phyloP scores from a whole-genome alignment of 805 yeast genomes.

The Yamadazyma sp. region DNA sequence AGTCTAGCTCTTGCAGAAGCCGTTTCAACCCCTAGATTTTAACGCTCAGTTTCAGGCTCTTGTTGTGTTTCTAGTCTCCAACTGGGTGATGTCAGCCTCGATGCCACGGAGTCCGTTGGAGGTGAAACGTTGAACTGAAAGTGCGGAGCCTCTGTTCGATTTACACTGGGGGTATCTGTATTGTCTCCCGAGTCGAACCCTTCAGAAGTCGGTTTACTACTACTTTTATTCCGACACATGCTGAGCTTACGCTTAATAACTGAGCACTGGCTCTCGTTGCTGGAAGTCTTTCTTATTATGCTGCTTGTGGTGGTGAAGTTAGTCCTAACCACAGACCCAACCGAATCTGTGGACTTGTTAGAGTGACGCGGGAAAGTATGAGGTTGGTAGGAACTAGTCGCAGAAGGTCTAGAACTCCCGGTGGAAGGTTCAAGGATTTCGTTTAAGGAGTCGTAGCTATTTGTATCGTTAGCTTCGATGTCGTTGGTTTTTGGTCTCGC shows the following conservation, averaged over 20 bases:
- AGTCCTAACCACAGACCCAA: constrained; percentile 3
- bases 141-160: background rate
- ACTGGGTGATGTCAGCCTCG: constrained; percentile 15
- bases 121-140: background rate
- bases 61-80: constrained; percentile 11
- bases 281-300: constrained; percentile 1
- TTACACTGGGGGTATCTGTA: background rate
- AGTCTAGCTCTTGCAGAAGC: too few relatives aligned
- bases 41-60: too few relatives aligned
- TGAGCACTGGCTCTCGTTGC: constrained; percentile 5
- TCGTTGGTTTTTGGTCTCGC: too few relatives aligned
- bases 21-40: too few relatives aligned
- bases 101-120: background rate
- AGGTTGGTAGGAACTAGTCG: too few relatives aligned
- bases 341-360: constrained; percentile 3
- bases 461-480: too few relatives aligned
- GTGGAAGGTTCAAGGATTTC: background rate
- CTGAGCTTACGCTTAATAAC: constrained; percentile 6
- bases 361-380: too few relatives aligned
- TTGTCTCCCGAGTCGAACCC: background rate
- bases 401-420: too few relatives aligned
- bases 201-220: background rate
- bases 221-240: background rate
- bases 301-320: background rate
- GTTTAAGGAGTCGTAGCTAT: background rate